A percentile compares a stretch with the other conserved stretches of the same genome.
Conservation (phyloP, 345 rosid genomes). For the Laguncularia racemosa region DNA sequence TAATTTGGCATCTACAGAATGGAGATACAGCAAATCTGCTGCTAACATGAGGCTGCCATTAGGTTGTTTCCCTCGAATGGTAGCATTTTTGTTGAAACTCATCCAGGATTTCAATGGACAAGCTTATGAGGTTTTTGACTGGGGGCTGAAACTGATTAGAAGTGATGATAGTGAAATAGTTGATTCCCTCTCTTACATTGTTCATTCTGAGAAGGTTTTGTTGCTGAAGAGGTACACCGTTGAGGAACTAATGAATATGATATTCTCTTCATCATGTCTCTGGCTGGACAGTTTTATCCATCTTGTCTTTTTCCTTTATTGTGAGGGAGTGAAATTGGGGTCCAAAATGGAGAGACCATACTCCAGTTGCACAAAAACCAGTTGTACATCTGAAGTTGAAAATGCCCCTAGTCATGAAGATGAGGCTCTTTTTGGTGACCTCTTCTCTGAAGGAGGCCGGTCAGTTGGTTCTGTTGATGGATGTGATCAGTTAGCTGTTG, state of each 20-base stretch:
- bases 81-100: conserved; percentile 50
- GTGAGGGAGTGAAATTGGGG: conserved; percentile 69
- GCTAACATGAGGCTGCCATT: conserved; percentile 51
- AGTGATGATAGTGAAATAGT: conserved; percentile 19
- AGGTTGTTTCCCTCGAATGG: conserved; percentile 72
- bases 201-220: conserved; percentile 47
- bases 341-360: conserved; percentile 60
- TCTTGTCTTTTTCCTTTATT: conserved; percentile 58
- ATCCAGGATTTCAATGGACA: conserved; percentile 66
- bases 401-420: conserved; percentile 81
- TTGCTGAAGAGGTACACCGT: conserved; percentile 48
- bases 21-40: conserved; percentile 59
- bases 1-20: conserved; percentile 57
- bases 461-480: conserved; percentile 65
- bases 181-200: conserved; percentile 42
- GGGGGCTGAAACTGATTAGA: conserved; percentile 32
- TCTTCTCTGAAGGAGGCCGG: conserved; percentile 81
- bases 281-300: conserved; percentile 81
- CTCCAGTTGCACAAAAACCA: conserved; percentile 49
- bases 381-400: conserved; percentile 60
- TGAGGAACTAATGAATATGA: conserved; percentile 56
- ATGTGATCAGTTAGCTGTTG: conserved; percentile 56
- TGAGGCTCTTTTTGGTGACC: conserved; percentile 92
- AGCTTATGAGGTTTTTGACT: conserved; percentile 36
- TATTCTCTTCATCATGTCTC: conserved; percentile 64